These are phyloP conservation scores for Cladorrhinum samala DNA, from an alignment of 495 filamentous ascomycete species.

Conservation along the genomic window DNA sequence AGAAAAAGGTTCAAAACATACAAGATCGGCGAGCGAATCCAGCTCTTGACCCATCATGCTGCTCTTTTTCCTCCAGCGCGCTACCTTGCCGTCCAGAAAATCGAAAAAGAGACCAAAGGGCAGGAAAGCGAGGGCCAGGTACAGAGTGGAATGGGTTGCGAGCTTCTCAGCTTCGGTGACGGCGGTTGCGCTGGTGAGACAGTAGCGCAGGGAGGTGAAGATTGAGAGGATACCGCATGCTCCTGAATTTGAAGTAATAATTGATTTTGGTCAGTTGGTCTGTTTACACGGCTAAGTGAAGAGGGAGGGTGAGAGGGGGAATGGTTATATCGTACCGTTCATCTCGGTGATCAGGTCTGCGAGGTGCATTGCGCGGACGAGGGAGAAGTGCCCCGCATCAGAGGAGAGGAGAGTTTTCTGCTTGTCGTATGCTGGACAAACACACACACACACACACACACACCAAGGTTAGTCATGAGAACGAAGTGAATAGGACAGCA, in stretches of 20 bases:
- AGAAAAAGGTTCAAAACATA: too few relatives aligned
- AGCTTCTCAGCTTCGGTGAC: background rate
- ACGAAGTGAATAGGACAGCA: too few relatives aligned
- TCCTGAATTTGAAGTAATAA: conserved; percentile 36
- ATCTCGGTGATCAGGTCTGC: conserved; percentile 93
- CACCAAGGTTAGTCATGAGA: too few relatives aligned
- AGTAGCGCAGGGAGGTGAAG: conserved; percentile 93
- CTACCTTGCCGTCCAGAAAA: conserved; percentile 96
- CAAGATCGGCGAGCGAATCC: conserved; percentile 94
- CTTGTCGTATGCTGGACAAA: conserved; percentile 69
- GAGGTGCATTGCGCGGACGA: conserved; percentile 77
- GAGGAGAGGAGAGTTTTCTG: conserved; percentile 76
- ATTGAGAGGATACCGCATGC: conserved; percentile 88
- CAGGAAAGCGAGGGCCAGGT: conserved; percentile 78
- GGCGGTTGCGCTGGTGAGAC: conserved; percentile 59
- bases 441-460: too few relatives aligned
- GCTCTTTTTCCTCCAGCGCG: conserved; percentile 90
- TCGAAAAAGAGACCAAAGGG: conserved; percentile 96
- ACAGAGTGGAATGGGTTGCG: conserved; percentile 56
- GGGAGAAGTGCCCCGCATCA: conserved; percentile 65
- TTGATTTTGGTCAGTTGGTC: background rate
- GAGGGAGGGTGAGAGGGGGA: background rate
- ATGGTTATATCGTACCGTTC: conserved; percentile 56
- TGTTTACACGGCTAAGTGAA: too few relatives aligned
- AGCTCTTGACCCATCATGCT: conserved; percentile 97